These are phyloP conservation scores for Mucor saturninus DNA, from an alignment of 371 early-diverging fungal species.

Conservation along the genomic window DNA sequence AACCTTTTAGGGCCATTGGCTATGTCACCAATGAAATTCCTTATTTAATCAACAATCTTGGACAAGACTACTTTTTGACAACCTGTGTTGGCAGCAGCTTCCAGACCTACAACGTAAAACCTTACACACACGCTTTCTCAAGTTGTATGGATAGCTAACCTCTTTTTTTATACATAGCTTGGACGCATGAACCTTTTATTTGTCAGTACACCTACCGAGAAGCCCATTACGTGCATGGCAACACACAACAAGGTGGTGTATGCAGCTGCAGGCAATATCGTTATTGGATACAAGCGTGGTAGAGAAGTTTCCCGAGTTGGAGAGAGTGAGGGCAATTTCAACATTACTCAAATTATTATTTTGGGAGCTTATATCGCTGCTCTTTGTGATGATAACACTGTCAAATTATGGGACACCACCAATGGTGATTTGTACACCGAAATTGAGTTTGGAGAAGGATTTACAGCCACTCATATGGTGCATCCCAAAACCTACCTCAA, in stretches of 20 bases:
- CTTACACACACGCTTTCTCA: neutral
- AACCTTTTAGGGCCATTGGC: conserved; percentile 89
- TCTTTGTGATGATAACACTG: conserved; percentile 77
- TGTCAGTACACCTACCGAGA: conserved; percentile 72
- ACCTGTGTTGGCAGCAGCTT: conserved; percentile 85
- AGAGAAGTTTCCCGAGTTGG: conserved; percentile 65
- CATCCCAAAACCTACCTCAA: conserved; percentile 97
- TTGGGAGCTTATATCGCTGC: conserved; percentile 83
- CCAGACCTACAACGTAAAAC: conserved; percentile 80
- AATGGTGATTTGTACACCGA: conserved; percentile 76
- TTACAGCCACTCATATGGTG: conserved; percentile 75
- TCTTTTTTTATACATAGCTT: conserved; percentile 28
- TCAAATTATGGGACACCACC: conserved; percentile 78
- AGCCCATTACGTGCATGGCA: conserved; percentile 79
- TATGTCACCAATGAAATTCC: conserved; percentile 84
- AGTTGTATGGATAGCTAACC: neutral
- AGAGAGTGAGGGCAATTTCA: conserved; percentile 32
- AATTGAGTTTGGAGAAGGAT: conserved; percentile 77
- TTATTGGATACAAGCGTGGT: conserved; percentile 75
- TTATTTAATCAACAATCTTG: conserved; percentile 79
- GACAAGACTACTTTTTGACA: conserved; percentile 80
- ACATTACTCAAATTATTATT: conserved; percentile 58
- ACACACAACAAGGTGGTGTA: conserved; percentile 73
- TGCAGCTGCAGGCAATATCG: conserved; percentile 69
- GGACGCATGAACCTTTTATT: conserved; percentile 48